A percentile compares a stretch with the other conserved stretches of the same genome.
Conservation (phyloP, 2,329 filamentous ascomycete genomes). For the Fonsecaea monophora region DNA sequence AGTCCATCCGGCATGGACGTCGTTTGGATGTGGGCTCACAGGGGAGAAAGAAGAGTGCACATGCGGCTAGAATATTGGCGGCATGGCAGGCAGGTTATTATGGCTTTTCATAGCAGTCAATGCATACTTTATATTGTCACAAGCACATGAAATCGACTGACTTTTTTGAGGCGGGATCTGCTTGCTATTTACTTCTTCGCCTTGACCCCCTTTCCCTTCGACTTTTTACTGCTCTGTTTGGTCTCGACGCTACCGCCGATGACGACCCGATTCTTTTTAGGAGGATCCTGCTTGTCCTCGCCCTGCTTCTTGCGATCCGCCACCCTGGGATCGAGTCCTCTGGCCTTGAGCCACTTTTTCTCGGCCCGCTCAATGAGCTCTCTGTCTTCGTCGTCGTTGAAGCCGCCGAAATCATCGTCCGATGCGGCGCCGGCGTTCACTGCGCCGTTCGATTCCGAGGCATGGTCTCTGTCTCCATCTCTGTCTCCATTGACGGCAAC, state of each 20-base stretch:
- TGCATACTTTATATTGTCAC: background rate
- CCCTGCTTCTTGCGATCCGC: constrained; percentile 42
- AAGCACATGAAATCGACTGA: no score
- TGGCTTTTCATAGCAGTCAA: background rate
- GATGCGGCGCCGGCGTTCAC: constrained; percentile 43
- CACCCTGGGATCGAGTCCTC: constrained; percentile 74
- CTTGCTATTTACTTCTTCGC: background rate
- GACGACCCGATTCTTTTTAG: background rate
- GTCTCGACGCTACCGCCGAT: background rate
- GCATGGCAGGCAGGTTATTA: background rate
- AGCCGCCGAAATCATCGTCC: constrained; percentile 71
- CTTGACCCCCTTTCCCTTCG: background rate
- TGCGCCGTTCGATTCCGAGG: constrained; percentile 34
- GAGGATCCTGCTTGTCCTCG: constrained; percentile 1
- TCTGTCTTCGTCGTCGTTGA: constrained; percentile 75
- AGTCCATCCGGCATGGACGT: constrained; percentile 1
- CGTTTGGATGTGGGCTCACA: no score
- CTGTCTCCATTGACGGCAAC: no score
- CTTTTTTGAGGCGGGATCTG: background rate
- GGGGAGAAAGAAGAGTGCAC: background rate
- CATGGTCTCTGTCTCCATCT: constrained; percentile 39
- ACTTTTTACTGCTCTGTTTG: constrained; percentile 10
- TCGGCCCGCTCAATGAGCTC: constrained; percentile 76
- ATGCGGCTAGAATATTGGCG: background rate
- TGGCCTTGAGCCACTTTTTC: constrained; percentile 74